Evolutionary conservation across 2,329 filamentous ascomycete genomes (phyloP).

Genomic region (Diplodia sapinea): DNA sequence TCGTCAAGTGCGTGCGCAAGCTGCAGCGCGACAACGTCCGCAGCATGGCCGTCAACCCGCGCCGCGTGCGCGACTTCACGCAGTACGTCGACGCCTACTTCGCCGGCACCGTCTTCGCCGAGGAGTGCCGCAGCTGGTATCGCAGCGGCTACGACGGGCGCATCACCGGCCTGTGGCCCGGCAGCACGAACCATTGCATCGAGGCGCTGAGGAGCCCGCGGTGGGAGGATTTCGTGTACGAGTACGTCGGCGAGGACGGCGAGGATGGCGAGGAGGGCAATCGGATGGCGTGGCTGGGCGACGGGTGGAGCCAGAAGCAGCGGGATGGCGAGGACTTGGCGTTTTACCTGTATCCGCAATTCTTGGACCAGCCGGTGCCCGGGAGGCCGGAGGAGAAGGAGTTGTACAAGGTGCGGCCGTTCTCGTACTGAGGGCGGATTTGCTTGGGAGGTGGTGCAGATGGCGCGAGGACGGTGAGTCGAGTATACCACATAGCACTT

Average conservation of each 20-base stretch:
- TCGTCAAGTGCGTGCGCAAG: slow-evolving; percentile 49
- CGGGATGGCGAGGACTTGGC: slow-evolving; percentile 46
- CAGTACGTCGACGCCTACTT: slow-evolving; percentile 45
- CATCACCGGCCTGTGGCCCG: slow-evolving; percentile 46
- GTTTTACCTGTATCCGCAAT: slow-evolving; percentile 52
- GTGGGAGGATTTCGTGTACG: slow-evolving; percentile 46
- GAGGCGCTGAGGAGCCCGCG: slow-evolving; percentile 43
- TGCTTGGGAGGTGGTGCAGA: not conserved
- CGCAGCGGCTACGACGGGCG: slow-evolving; percentile 38
- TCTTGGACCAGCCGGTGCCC: slow-evolving; percentile 45
- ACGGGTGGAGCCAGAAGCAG: slow-evolving; percentile 41
- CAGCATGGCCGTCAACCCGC: slow-evolving; percentile 42
- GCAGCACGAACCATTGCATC: slow-evolving; percentile 42
- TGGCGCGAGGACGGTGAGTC: not conserved
- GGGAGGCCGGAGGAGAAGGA: slow-evolving; percentile 49
- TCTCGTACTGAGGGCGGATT: slow-evolving; percentile 37
- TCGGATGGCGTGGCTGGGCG: slow-evolving; percentile 43
- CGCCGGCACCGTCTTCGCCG: slow-evolving; percentile 42
- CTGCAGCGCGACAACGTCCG: slow-evolving; percentile 52
- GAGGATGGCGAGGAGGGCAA: slow-evolving; percentile 37
- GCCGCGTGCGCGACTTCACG: slow-evolving; percentile 41
- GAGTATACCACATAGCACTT: not conserved
- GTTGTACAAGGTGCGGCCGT: slow-evolving; percentile 44
- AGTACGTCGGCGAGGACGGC: slow-evolving; percentile 35
- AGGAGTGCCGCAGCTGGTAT: slow-evolving; percentile 47